Conservation (phyloP, 2,329 filamentous ascomycete species). For the Alternaria infectoria region DNA sequence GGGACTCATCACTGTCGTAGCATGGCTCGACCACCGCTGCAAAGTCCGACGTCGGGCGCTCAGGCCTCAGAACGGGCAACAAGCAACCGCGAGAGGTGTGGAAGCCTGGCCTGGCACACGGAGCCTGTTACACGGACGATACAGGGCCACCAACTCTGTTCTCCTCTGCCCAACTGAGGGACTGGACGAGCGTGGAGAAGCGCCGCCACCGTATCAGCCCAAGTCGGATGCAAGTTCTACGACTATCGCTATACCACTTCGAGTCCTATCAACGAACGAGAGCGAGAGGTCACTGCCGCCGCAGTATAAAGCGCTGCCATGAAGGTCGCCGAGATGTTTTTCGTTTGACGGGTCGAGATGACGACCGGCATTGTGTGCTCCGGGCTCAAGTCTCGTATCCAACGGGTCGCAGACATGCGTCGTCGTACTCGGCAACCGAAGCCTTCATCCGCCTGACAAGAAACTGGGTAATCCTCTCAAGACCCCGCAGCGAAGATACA, state of each 20-base stretch:
- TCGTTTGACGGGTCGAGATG: neutral
- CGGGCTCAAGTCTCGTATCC: neutral
- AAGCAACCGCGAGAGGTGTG: conserved; percentile 46
- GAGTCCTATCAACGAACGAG: conserved; percentile 47
- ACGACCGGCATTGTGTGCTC: neutral
- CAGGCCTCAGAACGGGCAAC: conserved; percentile 34
- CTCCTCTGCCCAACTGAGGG: conserved; percentile 58
- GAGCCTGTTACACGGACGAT: conserved; percentile 38
- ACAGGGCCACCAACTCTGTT: conserved; percentile 23
- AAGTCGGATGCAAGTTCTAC: conserved; percentile 32
- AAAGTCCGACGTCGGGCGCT: conserved; percentile 44
- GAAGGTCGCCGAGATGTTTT: neutral
- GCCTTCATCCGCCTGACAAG: neutral
- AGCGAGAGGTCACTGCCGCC: conserved; percentile 45
- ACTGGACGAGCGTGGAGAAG: conserved; percentile 68
- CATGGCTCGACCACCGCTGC: conserved; percentile 55
- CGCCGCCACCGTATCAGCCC: conserved; percentile 66
- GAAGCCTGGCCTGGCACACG: conserved; percentile 43
- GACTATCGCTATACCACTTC: conserved; percentile 45
- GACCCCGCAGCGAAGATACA: neutral
- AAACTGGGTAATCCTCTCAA: neutral
- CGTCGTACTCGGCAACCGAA: neutral
- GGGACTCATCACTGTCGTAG: conserved; percentile 49
- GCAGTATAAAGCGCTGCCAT: conserved; percentile 39
- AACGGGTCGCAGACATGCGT: neutral